Evolutionary conservation across 2,329 filamentous ascomycete species (phyloP).

Genomic region (Pseudogymnoascus sp.): DNA sequence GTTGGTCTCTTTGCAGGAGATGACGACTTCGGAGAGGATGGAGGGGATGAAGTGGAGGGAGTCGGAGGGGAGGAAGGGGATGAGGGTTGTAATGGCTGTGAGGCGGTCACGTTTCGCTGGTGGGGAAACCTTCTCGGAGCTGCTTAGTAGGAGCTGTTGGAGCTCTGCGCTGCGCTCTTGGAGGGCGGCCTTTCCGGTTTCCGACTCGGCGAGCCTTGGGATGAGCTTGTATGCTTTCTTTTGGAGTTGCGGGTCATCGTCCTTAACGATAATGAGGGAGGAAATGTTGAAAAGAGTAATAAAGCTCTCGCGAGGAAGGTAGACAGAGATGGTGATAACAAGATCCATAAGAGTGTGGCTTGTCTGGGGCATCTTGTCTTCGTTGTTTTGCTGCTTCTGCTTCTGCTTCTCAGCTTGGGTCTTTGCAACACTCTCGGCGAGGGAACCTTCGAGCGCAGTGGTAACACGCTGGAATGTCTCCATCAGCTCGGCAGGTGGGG

Average conservation of each 20-base stretch:
- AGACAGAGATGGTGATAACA: slow-evolving; percentile 90
- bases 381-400: slow-evolving; percentile 47
- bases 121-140: slow-evolving; percentile 76
- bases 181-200: slow-evolving; percentile 69
- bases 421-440: slow-evolving; percentile 53
- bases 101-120: slow-evolving; percentile 83
- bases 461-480: slow-evolving; percentile 86
- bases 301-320: slow-evolving; percentile 84
- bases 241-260: slow-evolving; percentile 83
- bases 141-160: slow-evolving; percentile 72
- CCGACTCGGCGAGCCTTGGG: slow-evolving; percentile 77
- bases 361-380: slow-evolving; percentile 79
- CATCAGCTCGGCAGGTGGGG: slow-evolving; percentile 68
- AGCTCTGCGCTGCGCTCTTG: slow-evolving; percentile 69
- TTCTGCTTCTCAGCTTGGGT: slow-evolving; percentile 61
- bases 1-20: slow-evolving; percentile 95
- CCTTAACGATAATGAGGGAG: slow-evolving; percentile 70
- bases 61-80: slow-evolving; percentile 68
- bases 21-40: slow-evolving; percentile 87
- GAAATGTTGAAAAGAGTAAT: slow-evolving; percentile 80
- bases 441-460: slow-evolving; percentile 69
- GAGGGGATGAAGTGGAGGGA: slow-evolving; percentile 91
- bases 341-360: slow-evolving; percentile 95
- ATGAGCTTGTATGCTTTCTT: slow-evolving; percentile 99
- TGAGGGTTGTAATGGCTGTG: slow-evolving; percentile 71